Evolutionary conservation across 371 early-diverging fungal genomes (phyloP), one percentile per base, ranked within the genome.

Genomic region (Mucor circinelloides): DNA sequence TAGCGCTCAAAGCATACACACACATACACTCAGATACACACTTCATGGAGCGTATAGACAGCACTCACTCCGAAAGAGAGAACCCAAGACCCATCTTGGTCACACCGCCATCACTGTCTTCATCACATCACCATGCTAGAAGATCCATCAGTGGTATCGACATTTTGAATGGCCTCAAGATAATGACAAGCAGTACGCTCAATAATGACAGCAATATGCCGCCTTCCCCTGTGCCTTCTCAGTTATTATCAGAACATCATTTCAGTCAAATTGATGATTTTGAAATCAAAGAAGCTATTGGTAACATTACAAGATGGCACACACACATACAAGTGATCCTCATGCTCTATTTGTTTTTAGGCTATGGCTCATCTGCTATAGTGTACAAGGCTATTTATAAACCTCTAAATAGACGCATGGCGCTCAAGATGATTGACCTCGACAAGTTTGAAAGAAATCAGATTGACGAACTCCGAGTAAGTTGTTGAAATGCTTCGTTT

Each of bases 391-490:
- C 93, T 6, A 81, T 79, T 58, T 94, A 92, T 69, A 88, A 87
- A 57, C 92, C 93, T 1, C 54, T 81, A 23, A 83, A 85, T 58
- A 85, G 80, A 70, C 70, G 75, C 21, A 90, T 94, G 38, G 91
- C 91, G n/a, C 78, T 93, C 50, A 94, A 94, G 72, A 86, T 90
- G 66, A 93, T 94, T 72, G 94, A 94, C 70, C 74, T 94, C 72
- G 94, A 94, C 73, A 85, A 85, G 86, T 94, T 94, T 83, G 94
- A 93, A 71, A 73, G 94, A 23, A 91, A 92, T 73, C 94, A 94
- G 74, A 94, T 94, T 66, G 95, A 94, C 69, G 94, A 94, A 75
- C 87, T 95, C 44, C 75, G 95, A 72, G 90, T 92, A 81, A 72
- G 56, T 10, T 13, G 1, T 40, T 23, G 8, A 52, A 23, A 17